Conservation (phyloP, 164 flowering plant genomes). For the Vitis riparia region DNA sequence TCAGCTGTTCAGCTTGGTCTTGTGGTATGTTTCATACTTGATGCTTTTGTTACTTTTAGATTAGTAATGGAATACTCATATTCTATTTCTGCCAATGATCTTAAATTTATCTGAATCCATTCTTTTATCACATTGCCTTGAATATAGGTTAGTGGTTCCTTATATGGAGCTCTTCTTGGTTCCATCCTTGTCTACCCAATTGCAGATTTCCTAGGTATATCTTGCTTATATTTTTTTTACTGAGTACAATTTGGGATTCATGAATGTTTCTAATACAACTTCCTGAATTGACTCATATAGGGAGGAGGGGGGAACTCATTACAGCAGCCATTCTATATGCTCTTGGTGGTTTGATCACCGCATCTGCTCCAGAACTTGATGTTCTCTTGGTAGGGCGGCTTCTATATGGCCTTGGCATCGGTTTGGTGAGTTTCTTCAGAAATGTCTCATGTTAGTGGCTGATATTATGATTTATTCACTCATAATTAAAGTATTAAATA, state of each 20-base stretch:
- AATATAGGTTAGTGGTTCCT: constrained; percentile 88
- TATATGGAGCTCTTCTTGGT: constrained; percentile 95
- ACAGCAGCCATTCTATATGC: constrained; percentile 62
- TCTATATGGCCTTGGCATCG: constrained; percentile 90
- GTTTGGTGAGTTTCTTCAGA: constrained; percentile 61
- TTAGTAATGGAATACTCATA: neutral
- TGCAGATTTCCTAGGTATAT: constrained; percentile 91
- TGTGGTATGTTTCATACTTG: constrained; percentile 57
- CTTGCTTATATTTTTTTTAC: constrained; percentile 6
- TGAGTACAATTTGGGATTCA: neutral
- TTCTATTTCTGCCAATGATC: constrained; percentile 2
- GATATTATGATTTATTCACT: constrained; percentile 1
- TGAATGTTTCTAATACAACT: neutral
- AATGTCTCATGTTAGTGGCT: neutral
- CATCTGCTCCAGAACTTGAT: constrained; percentile 65
- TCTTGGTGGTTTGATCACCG: constrained; percentile 65
- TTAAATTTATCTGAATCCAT: neutral
- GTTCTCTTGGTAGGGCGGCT: constrained; percentile 76
- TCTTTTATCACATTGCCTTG: neutral
- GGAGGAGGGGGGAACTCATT: constrained; percentile 84
- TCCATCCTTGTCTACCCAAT: constrained; percentile 77
- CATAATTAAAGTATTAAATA: neutral
- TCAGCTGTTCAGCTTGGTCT: constrained; percentile 92
- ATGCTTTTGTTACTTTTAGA: neutral
- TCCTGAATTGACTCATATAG: constrained; percentile 31